Percentiles rank a stretch among this genome's conserved stretches.
Conservation (phyloP, 1,284 basidiomycete species). For the Ustilago trichophora region DNA sequence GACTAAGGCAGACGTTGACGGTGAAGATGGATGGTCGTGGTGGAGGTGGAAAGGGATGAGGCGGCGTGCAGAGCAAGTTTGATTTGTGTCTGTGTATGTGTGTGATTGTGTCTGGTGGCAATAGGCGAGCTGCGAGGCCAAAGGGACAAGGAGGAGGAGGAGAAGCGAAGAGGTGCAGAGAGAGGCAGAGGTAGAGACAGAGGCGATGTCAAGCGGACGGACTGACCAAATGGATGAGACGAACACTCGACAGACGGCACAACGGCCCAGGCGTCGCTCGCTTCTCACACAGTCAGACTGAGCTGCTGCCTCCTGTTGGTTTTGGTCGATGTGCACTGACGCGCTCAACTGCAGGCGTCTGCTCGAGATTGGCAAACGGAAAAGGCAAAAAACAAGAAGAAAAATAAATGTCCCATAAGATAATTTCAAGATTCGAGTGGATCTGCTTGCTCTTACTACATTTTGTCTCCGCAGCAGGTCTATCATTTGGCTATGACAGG, state of each 20-base stretch:
- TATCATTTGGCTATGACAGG: no score
- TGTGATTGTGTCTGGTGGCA: slow-evolving; percentile 8
- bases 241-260: neutral
- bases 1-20: slow-evolving; percentile 40
- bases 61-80: neutral
- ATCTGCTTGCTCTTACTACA: no score
- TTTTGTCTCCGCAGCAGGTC: no score
- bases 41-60: slow-evolving; percentile 17
- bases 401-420: no score
- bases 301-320: no score
- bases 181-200: neutral
- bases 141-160: neutral
- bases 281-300: no score
- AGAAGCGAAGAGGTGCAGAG: no score
- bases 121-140: neutral
- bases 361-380: no score
- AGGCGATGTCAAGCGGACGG: neutral
- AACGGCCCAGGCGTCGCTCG: slow-evolving; percentile 1
- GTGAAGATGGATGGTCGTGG: slow-evolving; percentile 9
- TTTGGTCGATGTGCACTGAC: no score
- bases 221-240: neutral
- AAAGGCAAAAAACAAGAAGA: no score
- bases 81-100: neutral
- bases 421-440: no score
- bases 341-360: no score